Conservation (phyloP, 2,329 filamentous ascomycete species). For the Fusarium armeniacum region DNA sequence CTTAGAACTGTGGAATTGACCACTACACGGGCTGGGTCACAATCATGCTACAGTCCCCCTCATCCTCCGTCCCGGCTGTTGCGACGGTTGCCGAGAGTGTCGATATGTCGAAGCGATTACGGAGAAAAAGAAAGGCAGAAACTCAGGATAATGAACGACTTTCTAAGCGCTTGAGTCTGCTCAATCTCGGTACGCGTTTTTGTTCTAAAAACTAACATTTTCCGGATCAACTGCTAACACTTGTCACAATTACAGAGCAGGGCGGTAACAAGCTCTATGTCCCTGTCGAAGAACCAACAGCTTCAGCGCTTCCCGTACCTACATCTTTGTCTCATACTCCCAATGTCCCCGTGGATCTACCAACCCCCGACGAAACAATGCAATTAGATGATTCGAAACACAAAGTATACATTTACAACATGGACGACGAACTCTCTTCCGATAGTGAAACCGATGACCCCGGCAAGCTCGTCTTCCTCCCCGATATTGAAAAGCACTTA, state of each 20-base stretch:
- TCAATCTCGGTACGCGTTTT: conserved; percentile 78
- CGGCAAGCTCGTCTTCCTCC: conserved; percentile 80
- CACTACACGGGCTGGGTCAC: conserved; percentile 19
- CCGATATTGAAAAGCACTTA: conserved; percentile 87
- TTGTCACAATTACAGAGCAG: conserved; percentile 62
- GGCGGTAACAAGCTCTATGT: conserved; percentile 75
- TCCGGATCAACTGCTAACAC: conserved; percentile 14
- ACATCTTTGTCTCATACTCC: conserved; percentile 16
- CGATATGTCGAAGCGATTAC: conserved; percentile 42
- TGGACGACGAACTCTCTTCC: conserved; percentile 85
- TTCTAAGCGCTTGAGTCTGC: conserved; percentile 83
- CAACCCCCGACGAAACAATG: conserved; percentile 73
- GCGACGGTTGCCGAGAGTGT: conserved; percentile 38
- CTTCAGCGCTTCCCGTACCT: conserved; percentile 44
- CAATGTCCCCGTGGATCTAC: conserved; percentile 39
- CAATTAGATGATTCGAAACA: conserved; percentile 87
- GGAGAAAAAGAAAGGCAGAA: conserved; percentile 72
- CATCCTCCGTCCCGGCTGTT: conserved; percentile 38
- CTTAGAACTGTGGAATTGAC: conserved; percentile 23
- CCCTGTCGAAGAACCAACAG: conserved; percentile 66
- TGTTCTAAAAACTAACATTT: neutral
- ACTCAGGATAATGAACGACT: conserved; percentile 77
- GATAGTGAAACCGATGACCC: conserved; percentile 60
- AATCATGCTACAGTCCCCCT: conserved; percentile 56
- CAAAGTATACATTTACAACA: conserved; percentile 90